Evolutionary conservation across 2,329 filamentous ascomycete genomes (phyloP).

Genomic region (Ambrosiella cleistominuta): DNA sequence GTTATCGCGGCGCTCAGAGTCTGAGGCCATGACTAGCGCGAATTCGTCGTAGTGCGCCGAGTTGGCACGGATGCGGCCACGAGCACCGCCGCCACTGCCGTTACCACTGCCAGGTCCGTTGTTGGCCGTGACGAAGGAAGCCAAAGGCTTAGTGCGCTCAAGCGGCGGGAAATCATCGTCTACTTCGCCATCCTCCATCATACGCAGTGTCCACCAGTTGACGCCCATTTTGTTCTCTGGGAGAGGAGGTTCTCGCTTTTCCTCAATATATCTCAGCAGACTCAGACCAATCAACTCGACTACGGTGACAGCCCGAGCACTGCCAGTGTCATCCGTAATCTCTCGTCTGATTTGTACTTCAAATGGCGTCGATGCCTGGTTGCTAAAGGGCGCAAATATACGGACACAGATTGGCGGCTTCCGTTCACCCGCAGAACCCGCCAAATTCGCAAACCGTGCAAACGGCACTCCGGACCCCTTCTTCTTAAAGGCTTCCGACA

Average conservation of each 20-base stretch:
- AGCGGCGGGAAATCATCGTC: constrained; percentile 73
- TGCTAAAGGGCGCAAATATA: constrained; percentile 59
- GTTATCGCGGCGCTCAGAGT: constrained; percentile 51
- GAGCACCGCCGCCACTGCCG: constrained; percentile 31
- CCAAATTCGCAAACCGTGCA: constrained; percentile 58
- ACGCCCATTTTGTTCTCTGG: constrained; percentile 51
- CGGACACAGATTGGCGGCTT: constrained; percentile 55
- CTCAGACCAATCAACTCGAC: constrained; percentile 68
- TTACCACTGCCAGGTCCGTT: constrained; percentile 33
- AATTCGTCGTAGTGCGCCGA: constrained; percentile 72
- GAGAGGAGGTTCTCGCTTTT: constrained; percentile 52
- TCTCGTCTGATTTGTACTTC: constrained; percentile 55
- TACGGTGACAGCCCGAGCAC: constrained; percentile 48
- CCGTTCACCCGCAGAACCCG: constrained; percentile 54
- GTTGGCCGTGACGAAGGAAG: constrained; percentile 66
- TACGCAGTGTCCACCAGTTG: constrained; percentile 66
- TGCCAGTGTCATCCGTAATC: constrained; percentile 48
- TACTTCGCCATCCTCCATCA: constrained; percentile 72
- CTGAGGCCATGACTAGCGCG: constrained; percentile 55
- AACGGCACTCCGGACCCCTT: constrained; percentile 56
- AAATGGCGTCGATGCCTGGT: constrained; percentile 43
- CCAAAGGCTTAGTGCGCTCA: constrained; percentile 55
- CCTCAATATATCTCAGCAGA: constrained; percentile 61
- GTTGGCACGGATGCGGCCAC: constrained; percentile 32
- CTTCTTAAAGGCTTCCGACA: constrained; percentile 55